Evolutionary conservation across 2,329 filamentous ascomycete species (phyloP), one percentile per base, ranked within the genome.

Genomic region (Pseudogymnoascus sp.): DNA sequence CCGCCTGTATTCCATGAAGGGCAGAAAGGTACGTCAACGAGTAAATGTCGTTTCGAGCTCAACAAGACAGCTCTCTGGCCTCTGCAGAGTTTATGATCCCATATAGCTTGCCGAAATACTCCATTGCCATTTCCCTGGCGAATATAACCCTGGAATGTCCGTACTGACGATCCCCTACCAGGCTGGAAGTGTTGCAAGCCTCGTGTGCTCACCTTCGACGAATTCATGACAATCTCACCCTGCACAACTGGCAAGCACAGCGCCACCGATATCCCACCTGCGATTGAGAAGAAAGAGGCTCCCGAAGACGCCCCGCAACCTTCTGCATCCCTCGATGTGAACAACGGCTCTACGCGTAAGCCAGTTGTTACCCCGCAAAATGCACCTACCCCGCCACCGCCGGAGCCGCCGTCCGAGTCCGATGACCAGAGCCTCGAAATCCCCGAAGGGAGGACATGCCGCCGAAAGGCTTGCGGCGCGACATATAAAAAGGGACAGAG

Each of bases 111-210:
- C 52, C 43, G 35, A 59, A 63, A 63, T 63, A 66, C 61, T 63
- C 16, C 60, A 38, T 61, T 62, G 62, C 52, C 33, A 63, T 33
- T 4, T 29, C 29, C 49, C 16, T 12, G 33, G 26, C 16, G 16
- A 55, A 21, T 33, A 59, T 67, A 64, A 62, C 43, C 31, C 33
- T 60, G 33, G 41, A 29, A 33, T 21, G 14, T 11, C 19, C 21
- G 5, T 39, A 14, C 58, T 60, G n/a, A 60, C 29, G 29, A 33
- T 16, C 16, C 21, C 23, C 49, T 19, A 52, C 26, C 71, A 97
- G 93, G 94, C 73, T 97, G 94, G 93, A 95, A 96, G 80, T 99
- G 94, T 81, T 99, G 94, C 84, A 97, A 97, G 78, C 89, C 92
- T 63, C 89, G 94, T 72, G 92, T 97, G 70, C 81, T 99, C 70